These are phyloP conservation scores for Zygosaccharomyces pseudobailii DNA, from an alignment of 1,139 yeast genomes.

Conservation along the genomic window DNA sequence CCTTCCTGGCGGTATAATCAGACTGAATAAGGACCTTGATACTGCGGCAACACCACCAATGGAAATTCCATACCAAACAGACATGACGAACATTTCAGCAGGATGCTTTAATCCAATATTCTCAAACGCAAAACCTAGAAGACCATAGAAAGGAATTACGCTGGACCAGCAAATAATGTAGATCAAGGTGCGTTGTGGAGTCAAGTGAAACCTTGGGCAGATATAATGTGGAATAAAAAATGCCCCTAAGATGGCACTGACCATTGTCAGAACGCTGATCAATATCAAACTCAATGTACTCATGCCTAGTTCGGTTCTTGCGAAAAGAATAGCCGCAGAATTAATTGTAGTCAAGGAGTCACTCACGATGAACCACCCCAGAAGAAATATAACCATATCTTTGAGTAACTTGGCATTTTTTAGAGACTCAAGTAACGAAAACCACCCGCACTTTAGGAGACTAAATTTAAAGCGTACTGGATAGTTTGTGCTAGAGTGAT, in stretches of 20 bases:
- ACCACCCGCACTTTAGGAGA: slow-evolving; percentile 54
- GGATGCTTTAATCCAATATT: slow-evolving; percentile 52
- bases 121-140: slow-evolving; percentile 51
- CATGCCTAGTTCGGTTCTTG: slow-evolving; percentile 62
- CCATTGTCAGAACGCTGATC: slow-evolving; percentile 57
- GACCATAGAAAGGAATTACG: slow-evolving; percentile 61
- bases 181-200: slow-evolving; percentile 46
- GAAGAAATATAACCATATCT: slow-evolving; percentile 55
- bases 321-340: slow-evolving; percentile 67
- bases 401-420: slow-evolving; percentile 51
- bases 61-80: slow-evolving; percentile 67
- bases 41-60: slow-evolving; percentile 64
- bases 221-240: slow-evolving; percentile 47
- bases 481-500: neutral
- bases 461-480: slow-evolving; percentile 12
- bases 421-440: slow-evolving; percentile 47
- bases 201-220: slow-evolving; percentile 38
- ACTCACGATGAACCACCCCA: slow-evolving; percentile 67
- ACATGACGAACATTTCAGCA: slow-evolving; percentile 60
- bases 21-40: slow-evolving; percentile 57
- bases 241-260: slow-evolving; percentile 62
- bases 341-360: slow-evolving; percentile 70
- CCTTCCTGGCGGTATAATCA: slow-evolving; percentile 63
- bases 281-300: slow-evolving; percentile 54
- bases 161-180: slow-evolving; percentile 55